Percentiles rank a stretch among this genome's conserved stretches.
Evolutionary conservation across 2,329 filamentous ascomycete genomes (phyloP).

Genomic region (Ophioceras dolichostomum): DNA sequence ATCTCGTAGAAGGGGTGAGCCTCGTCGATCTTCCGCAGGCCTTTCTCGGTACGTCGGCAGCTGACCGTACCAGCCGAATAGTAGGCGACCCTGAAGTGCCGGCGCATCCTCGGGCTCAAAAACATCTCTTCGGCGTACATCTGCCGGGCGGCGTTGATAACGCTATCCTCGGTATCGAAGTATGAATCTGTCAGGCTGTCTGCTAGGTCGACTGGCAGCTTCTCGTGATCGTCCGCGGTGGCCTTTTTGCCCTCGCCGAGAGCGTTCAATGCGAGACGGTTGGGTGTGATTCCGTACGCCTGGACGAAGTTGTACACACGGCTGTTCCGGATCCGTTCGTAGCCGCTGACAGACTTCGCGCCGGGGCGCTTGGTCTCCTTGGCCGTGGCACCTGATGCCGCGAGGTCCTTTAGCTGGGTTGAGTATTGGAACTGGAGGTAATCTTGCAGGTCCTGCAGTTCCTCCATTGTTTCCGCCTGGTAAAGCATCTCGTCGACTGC

Average conservation of each 20-base stretch:
- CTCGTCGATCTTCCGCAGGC: constrained; percentile 84
- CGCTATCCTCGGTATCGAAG: constrained; percentile 63
- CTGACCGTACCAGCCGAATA: constrained; percentile 78
- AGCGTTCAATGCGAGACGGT: constrained; percentile 79
- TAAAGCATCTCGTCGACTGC: constrained; percentile 76
- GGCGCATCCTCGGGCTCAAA: constrained; percentile 78
- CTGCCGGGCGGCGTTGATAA: constrained; percentile 67
- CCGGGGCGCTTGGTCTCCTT: constrained; percentile 69
- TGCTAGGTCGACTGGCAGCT: constrained; percentile 75
- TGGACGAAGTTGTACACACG: constrained; percentile 73
- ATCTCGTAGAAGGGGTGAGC: constrained; percentile 95
- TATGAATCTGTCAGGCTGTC: constrained; percentile 63
- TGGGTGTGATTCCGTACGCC: constrained; percentile 81
- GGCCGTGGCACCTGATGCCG: constrained; percentile 46
- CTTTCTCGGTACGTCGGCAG: constrained; percentile 87
- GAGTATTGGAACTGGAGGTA: constrained; percentile 94
- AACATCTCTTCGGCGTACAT: constrained; percentile 89
- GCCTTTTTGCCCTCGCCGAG: constrained; percentile 66
- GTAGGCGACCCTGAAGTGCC: constrained; percentile 70
- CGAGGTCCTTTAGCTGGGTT: constrained; percentile 68
- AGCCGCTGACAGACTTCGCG: constrained; percentile 61
- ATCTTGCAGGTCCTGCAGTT: constrained; percentile 91
- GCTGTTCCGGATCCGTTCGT: constrained; percentile 72
- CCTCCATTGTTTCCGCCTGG: constrained; percentile 76
- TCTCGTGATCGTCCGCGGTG: constrained; percentile 72